A percentile compares a stretch with the other conserved stretches of the same genome.
phyloP scores from a whole-genome alignment of 116 monocot genomes.

The Zostera marina region DNA sequence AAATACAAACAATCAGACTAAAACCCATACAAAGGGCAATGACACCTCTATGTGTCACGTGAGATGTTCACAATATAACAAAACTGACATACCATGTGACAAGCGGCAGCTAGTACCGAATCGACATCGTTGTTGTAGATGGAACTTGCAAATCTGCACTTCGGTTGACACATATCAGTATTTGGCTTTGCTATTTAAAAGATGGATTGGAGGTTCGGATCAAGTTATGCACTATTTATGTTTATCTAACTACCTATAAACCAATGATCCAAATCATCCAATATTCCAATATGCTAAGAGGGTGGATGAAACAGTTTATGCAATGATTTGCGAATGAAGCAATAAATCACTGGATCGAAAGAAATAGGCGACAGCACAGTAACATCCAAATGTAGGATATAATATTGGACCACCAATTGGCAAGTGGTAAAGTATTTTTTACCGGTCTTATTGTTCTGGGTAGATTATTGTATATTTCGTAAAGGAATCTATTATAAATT shows the following conservation, averaged over 20 bases:
- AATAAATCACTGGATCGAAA: no score
- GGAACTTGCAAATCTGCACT: conserved; percentile 98
- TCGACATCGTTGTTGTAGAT: conserved; percentile 86
- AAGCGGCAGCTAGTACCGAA: conserved; percentile 93
- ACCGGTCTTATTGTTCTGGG: no score
- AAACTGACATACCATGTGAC: conserved; percentile 82
- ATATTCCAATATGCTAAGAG: no score
- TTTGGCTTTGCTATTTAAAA: conserved; percentile 4
- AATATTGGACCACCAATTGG: neutral
- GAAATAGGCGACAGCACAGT: neutral
- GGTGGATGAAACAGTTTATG: no score
- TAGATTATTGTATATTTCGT: no score
- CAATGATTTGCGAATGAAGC: neutral
- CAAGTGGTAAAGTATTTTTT: neutral
- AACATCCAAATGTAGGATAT: neutral
- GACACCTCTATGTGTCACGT: neutral
- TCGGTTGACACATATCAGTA: conserved; percentile 47
- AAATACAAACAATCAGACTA: neutral
- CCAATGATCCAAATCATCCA: no score
- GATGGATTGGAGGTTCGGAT: conserved; percentile 10
- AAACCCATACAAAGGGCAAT: neutral
- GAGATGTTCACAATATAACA: neutral
- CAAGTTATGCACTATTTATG: conserved; percentile 4
- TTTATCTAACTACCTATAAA: neutral
- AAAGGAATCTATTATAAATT: no score